A percentile compares a stretch with the other conserved stretches of the same genome.
These are phyloP conservation scores for Microbotryum intermedium DNA, from an alignment of 1,284 basidiomycete species.

Conservation along the genomic window DNA sequence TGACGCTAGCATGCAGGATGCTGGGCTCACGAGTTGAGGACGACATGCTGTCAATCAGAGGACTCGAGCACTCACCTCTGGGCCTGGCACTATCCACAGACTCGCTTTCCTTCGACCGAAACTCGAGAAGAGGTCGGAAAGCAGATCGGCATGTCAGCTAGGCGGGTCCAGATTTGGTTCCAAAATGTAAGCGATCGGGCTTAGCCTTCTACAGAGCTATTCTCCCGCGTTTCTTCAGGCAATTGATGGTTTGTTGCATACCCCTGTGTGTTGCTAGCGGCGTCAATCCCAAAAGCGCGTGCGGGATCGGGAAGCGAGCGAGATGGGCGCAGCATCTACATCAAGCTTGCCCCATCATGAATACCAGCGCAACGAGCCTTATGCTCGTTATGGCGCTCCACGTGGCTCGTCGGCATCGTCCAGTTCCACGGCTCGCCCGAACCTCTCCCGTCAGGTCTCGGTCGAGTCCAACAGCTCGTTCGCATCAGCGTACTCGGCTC, in stretches of 20 bases:
- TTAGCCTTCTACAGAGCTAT: no score
- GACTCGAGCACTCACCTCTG: not conserved
- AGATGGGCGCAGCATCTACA: conserved; percentile 2
- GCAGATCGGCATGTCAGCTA: conserved; percentile 68
- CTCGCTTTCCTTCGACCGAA: conserved; percentile 71
- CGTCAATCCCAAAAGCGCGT: conserved; percentile 29
- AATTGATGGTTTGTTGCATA: not conserved
- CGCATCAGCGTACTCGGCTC: not conserved
- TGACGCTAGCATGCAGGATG: no score
- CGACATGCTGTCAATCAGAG: conserved; percentile 4
- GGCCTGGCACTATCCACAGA: conserved; percentile 44
- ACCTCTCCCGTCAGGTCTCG: conserved; percentile 10
- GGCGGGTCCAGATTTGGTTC: conserved; percentile 64
- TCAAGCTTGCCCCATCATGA: not conserved
- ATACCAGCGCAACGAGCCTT: conserved; percentile 8
- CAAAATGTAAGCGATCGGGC: conserved; percentile 33
- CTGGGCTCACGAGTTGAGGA: not conserved
- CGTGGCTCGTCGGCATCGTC: not conserved
- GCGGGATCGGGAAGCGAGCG: conserved; percentile 26
- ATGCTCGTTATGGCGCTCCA: conserved; percentile 1
- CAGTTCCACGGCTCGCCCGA: conserved; percentile 1
- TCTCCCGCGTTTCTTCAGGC: no score
- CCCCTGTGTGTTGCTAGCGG: conserved; percentile 1
- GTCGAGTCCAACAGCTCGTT: conserved; percentile 15
- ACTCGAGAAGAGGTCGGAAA: conserved; percentile 74